Evolutionary conservation across 257 asterid species (phyloP).

Genomic region (Fraxinus pennsylvanica): DNA sequence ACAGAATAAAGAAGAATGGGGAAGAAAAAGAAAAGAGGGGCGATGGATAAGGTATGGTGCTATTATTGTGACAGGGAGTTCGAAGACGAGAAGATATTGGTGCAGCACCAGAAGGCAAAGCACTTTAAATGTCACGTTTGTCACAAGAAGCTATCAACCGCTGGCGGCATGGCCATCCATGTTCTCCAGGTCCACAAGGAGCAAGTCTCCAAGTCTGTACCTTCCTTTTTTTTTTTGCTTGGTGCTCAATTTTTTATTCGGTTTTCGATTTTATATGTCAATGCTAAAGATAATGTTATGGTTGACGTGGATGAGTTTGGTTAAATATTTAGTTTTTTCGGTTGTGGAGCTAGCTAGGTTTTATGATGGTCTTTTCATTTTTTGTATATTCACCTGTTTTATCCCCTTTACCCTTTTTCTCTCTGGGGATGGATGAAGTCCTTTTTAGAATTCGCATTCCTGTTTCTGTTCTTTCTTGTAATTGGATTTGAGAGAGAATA

Average conservation of each 20-base stretch:
- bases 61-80: conserved; percentile 95
- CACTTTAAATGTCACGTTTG: conserved; percentile 96
- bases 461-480: background rate
- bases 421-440: background rate
- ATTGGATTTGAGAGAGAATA: background rate
- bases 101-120: conserved; percentile 97
- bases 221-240: background rate
- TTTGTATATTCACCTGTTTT: background rate
- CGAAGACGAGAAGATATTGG: conserved; percentile 95
- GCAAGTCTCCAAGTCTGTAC: conserved; percentile 61
- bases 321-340: conserved; percentile 11
- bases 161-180: conserved; percentile 95
- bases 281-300: background rate
- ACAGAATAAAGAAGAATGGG: conserved; percentile 49
- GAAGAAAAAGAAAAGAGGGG: conserved; percentile 92
- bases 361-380: background rate
- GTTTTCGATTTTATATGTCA: background rate
- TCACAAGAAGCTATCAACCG: conserved; percentile 95
- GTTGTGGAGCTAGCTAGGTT: conserved; percentile 5
- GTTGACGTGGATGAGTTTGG: conserved; percentile 9
- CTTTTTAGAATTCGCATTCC: background rate
- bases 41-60: conserved; percentile 78
- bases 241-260: background rate
- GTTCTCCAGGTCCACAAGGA: conserved; percentile 98
- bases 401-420: background rate